phyloP scores from a whole-genome alignment of 306 rosid genomes.

The Quercus alba region DNA sequence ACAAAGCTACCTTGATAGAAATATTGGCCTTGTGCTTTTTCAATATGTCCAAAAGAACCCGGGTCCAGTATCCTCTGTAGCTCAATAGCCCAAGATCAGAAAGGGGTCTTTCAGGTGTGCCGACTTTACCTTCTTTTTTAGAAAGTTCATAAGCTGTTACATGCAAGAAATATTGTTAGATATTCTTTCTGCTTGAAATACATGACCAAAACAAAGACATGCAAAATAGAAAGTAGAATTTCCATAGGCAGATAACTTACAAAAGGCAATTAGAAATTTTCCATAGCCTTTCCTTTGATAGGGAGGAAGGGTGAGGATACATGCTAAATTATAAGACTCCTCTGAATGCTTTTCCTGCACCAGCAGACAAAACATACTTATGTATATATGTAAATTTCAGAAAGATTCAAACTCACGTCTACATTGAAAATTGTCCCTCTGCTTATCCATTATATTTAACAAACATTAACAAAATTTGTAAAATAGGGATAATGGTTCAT shows the following conservation, averaged over 20 bases:
- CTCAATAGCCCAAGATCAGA: conserved; percentile 95
- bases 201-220: not conserved
- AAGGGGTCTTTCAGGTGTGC: conserved; percentile 98
- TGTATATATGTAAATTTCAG: not conserved
- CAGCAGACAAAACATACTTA: conserved; percentile 5
- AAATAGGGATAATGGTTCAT: conserved; percentile 1
- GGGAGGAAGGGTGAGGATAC: conserved; percentile 98
- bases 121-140: conserved; percentile 98
- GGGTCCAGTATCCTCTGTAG: conserved; percentile 99
- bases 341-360: conserved; percentile 97
- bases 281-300: conserved; percentile 99
- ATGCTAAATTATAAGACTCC: conserved; percentile 96
- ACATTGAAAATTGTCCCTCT: not conserved
- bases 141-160: conserved; percentile 96
- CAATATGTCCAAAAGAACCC: conserved; percentile 93
- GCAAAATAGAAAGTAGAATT: not conserved
- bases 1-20: conserved; percentile 71
- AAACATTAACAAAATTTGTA: not conserved
- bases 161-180: conserved; percentile 24
- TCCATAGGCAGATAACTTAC: conserved; percentile 46
- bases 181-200: not conserved
- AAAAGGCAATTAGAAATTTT: conserved; percentile 93
- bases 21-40: conserved; percentile 97
- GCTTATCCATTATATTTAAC: conserved; percentile 4
- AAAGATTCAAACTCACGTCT: not conserved